These are phyloP conservation scores for Saccharomyces jurei DNA, from an alignment of 805 yeast species.

Conservation along the genomic window DNA sequence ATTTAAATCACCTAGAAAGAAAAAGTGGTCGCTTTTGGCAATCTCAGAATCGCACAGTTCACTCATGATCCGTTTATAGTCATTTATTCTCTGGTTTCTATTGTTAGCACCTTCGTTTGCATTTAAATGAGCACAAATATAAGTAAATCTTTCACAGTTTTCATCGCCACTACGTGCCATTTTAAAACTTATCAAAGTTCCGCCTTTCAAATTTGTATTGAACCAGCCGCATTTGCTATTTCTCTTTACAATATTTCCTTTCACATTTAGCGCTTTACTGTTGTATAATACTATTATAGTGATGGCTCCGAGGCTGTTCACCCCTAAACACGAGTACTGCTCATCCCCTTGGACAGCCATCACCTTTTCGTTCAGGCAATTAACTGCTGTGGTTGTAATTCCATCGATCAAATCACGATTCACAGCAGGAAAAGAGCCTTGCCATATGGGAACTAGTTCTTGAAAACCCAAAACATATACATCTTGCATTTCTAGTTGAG, in stretches of 20 bases:
- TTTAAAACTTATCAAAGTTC: constrained; percentile 49
- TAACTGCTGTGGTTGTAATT: background rate
- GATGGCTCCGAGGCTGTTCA: background rate
- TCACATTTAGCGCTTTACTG: background rate
- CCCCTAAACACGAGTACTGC: background rate
- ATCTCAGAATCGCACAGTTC: constrained; percentile 37
- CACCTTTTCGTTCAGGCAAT: background rate
- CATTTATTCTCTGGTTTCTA: constrained; percentile 42
- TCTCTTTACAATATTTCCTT: constrained; percentile 1
- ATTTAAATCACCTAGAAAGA: constrained; percentile 80
- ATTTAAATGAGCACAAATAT: constrained; percentile 62
- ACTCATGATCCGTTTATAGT: constrained; percentile 42
- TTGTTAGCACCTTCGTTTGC: constrained; percentile 65
- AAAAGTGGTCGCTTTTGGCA: constrained; percentile 56
- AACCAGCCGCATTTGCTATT: constrained; percentile 47
- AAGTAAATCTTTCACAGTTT: constrained; percentile 38
- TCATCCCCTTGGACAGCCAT: background rate
- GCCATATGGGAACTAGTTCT: constrained; percentile 51
- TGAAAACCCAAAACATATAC: constrained; percentile 58
- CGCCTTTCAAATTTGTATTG: constrained; percentile 68
- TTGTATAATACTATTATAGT: background rate
- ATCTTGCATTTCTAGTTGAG: constrained; percentile 15
- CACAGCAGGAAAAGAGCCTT: constrained; percentile 38
- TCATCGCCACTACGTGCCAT: constrained; percentile 16
- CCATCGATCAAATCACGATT: background rate